phyloP scores from a whole-genome alignment of 2,329 filamentous ascomycete species.

The Monosporascus sp. region DNA sequence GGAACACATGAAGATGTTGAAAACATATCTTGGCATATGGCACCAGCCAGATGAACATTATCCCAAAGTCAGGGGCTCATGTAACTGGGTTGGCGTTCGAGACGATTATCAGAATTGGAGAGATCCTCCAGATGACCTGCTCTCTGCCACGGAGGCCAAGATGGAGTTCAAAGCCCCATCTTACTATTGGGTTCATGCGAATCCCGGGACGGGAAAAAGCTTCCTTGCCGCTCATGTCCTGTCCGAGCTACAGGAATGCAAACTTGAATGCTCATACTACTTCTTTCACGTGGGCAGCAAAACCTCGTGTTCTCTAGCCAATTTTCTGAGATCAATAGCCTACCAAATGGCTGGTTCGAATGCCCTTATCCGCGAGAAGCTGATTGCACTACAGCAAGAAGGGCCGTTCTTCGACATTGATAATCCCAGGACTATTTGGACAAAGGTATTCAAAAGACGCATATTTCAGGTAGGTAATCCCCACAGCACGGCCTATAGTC shows the following conservation, averaged over 20 bases:
- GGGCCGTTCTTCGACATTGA: slow-evolving; percentile 17
- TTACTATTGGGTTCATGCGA: slow-evolving; percentile 23
- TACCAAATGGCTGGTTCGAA: slow-evolving; percentile 28
- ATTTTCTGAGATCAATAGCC: slow-evolving; percentile 22
- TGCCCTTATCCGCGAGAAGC: slow-evolving; percentile 12
- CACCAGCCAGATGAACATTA: slow-evolving; percentile 22
- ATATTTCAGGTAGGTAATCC: slow-evolving; percentile 20
- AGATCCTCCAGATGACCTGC: slow-evolving; percentile 4
- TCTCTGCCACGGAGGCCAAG: not conserved
- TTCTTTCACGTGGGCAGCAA: slow-evolving; percentile 17
- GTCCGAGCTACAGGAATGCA: slow-evolving; percentile 5
- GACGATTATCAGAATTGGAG: slow-evolving; percentile 21
- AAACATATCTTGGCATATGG: slow-evolving; percentile 12
- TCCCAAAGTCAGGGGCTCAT: slow-evolving; percentile 21
- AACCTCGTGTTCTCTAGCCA: slow-evolving; percentile 5
- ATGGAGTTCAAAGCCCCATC: not conserved
- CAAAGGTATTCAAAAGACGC: slow-evolving; percentile 25
- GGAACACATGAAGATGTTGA: slow-evolving; percentile 8
- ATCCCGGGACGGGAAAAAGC: slow-evolving; percentile 15
- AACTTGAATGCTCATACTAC: slow-evolving; percentile 8
- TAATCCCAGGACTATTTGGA: slow-evolving; percentile 26
- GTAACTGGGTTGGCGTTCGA: slow-evolving; percentile 25
- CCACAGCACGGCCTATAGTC: not conserved
- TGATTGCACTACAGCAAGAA: slow-evolving; percentile 18
- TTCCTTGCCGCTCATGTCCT: slow-evolving; percentile 6